phyloP scores from a whole-genome alignment of 176 grass and related monocot species.

The Poa annua region DNA sequence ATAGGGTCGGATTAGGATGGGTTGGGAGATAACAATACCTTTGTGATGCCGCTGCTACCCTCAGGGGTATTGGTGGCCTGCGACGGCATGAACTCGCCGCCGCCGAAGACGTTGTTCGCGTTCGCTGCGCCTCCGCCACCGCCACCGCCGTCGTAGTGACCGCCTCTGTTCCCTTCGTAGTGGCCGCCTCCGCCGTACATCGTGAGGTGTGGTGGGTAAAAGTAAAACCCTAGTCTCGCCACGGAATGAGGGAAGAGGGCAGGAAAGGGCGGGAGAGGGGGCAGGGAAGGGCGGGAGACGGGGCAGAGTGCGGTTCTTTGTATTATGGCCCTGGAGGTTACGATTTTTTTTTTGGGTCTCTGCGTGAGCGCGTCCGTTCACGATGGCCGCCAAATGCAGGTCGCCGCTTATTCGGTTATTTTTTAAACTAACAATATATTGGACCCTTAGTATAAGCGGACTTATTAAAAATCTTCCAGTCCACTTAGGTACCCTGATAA shows the following conservation, averaged over 20 bases:
- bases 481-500: too few relatives aligned
- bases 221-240: constrained; percentile 4
- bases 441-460: too few relatives aligned
- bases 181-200: constrained; percentile 25
- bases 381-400: too few relatives aligned
- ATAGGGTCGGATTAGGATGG: neutral
- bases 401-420: too few relatives aligned
- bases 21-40: constrained; percentile 33
- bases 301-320: neutral
- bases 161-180: too few relatives aligned
- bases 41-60: constrained; percentile 43
- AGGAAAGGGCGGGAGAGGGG: neutral
- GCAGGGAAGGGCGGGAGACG: neutral
- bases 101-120: constrained; percentile 59
- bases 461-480: too few relatives aligned
- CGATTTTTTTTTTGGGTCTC: too few relatives aligned
- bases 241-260: neutral
- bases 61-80: constrained; percentile 67
- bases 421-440: too few relatives aligned
- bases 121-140: constrained; percentile 17
- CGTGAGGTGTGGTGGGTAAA: neutral
- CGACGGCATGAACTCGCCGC: constrained; percentile 85
- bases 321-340: neutral
- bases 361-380: too few relatives aligned
- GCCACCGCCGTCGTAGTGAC: constrained; percentile 47